Evolutionary conservation across 2,329 filamentous ascomycete species (phyloP), one percentile per base, ranked within the genome.

Genomic region (Microsporum ferrugineum): DNA sequence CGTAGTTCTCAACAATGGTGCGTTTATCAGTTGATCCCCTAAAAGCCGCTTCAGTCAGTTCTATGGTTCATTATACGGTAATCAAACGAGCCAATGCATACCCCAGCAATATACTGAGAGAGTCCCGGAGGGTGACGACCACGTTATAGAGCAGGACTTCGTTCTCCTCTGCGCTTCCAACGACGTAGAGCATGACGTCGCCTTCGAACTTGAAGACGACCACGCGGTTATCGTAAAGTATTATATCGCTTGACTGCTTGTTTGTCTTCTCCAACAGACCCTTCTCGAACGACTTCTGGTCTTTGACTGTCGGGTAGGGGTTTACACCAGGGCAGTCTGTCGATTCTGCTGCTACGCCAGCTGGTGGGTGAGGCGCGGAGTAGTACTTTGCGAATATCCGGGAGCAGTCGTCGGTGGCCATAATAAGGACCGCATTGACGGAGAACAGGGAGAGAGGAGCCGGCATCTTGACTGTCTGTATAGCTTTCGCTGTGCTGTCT

Each of bases 191-290:
- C 88, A 96, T 96, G 61, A 97, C 88, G 75, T 99, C 94, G 68
- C 89, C 91, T 80, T 99, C 94, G 79, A 88, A 88, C 84, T 99
- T 99, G 82, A 96, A 99, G 59, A 97, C 87, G 60, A 97, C 90
- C 64, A 99, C 88, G 70, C 90, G 85, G 78, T 95, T 95, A 77
- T 99, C 94, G 78, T 96, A 97, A 61, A 99, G 84, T 68, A 99
- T 95, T 69, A 99, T 94, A 78, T 97, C 94, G 68, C 88, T 90
- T 12, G 85, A 91, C 78, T 95, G 90, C 81, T 97, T 99, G 67
- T 88, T 87, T 14, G 94, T 97, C 82, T 99, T 97, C 71, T 96
- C 87, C 63, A 96, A 79, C 43, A 99, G 83, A 4, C 91, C 94
- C 79, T 96, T 96, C 77, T 99, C 94, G 71, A 99, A 99, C 1